phyloP scores from a whole-genome alignment of 2,329 filamentous ascomycete genomes.

The Calonectria pseudoreteaudii region DNA sequence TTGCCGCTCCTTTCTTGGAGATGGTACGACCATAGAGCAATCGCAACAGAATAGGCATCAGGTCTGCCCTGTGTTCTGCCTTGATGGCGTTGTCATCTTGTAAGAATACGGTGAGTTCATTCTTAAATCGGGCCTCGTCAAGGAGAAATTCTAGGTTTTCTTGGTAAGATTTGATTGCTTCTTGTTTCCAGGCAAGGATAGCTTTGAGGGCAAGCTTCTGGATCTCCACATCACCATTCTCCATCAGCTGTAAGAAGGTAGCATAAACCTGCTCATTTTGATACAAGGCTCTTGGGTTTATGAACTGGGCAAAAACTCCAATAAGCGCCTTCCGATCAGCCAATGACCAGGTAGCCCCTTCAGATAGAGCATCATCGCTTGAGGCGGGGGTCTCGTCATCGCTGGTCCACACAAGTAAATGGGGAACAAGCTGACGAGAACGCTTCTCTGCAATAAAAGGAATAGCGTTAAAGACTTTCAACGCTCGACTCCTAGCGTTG shows the following conservation, averaged over 20 bases:
- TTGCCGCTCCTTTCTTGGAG: slow-evolving; percentile 80
- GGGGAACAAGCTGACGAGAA: slow-evolving; percentile 85
- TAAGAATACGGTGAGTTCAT: slow-evolving; percentile 91
- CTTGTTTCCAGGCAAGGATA: slow-evolving; percentile 89
- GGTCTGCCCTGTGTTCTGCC: slow-evolving; percentile 74
- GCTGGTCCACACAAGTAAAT: slow-evolving; percentile 85
- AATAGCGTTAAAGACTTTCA: slow-evolving; percentile 80
- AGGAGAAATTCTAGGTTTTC: slow-evolving; percentile 88
- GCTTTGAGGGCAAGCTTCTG: slow-evolving; percentile 88
- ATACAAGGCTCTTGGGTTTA: slow-evolving; percentile 87
- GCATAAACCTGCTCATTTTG: slow-evolving; percentile 80
- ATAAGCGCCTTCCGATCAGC: slow-evolving; percentile 88
- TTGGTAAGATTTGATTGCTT: slow-evolving; percentile 80
- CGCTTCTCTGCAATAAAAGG: slow-evolving; percentile 86
- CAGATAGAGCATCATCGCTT: slow-evolving; percentile 48
- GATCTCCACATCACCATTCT: slow-evolving; percentile 90
- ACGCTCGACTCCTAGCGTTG: slow-evolving; percentile 79
- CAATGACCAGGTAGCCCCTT: slow-evolving; percentile 71
- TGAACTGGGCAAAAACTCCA: slow-evolving; percentile 83
- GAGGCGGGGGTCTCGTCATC: slow-evolving; percentile 55
- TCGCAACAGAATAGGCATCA: slow-evolving; percentile 89
- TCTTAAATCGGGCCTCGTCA: slow-evolving; percentile 91
- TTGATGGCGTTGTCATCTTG: slow-evolving; percentile 80
- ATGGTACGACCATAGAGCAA: slow-evolving; percentile 92
- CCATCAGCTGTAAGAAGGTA: slow-evolving; percentile 79